phyloP scores from a whole-genome alignment of 2,329 filamentous ascomycete genomes.

The Lecanosticta acicola region DNA sequence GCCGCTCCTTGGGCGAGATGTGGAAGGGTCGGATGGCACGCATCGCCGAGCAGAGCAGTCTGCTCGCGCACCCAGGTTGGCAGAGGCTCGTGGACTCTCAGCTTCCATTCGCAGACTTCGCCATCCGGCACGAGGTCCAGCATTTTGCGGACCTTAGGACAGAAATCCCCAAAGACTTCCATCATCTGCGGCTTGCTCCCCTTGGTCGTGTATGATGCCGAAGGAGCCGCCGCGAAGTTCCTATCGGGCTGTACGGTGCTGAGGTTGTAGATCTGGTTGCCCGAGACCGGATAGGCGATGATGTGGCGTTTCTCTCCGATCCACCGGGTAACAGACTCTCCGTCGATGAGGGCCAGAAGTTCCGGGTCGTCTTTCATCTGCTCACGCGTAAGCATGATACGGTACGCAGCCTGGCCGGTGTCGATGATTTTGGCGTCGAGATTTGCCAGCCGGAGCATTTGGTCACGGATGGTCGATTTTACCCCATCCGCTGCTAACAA shows the following conservation, averaged over 20 bases:
- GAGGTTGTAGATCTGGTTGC: conserved; percentile 62
- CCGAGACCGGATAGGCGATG: conserved; percentile 69
- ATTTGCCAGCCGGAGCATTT: conserved; percentile 51
- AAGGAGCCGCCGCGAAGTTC: conserved; percentile 54
- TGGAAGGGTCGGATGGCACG: conserved; percentile 59
- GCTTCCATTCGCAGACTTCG: conserved; percentile 63
- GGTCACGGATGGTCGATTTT: conserved; percentile 42
- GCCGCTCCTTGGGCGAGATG: conserved; percentile 61
- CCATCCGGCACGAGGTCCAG: conserved; percentile 57
- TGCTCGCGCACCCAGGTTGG: conserved; percentile 55
- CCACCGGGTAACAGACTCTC: conserved; percentile 66
- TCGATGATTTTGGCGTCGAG: conserved; percentile 55
- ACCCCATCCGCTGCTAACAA: conserved; percentile 46
- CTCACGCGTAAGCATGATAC: conserved; percentile 66
- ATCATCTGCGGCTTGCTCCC: conserved; percentile 58
- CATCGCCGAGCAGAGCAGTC: conserved; percentile 53
- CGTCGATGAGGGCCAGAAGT: conserved; percentile 60
- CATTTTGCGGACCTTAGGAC: conserved; percentile 56
- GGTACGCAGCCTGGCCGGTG: conserved; percentile 71
- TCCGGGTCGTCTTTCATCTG: conserved; percentile 64
- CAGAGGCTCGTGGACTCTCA: conserved; percentile 57
- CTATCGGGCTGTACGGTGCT: conserved; percentile 57
- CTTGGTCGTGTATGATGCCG: conserved; percentile 58
- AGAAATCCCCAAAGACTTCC: conserved; percentile 55
- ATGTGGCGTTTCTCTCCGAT: conserved; percentile 70